Percentiles rank a stretch among this genome's conserved stretches.
These are phyloP conservation scores for Ceratocystis ficicola DNA, from an alignment of 2,329 filamentous ascomycete species.

Conservation along the genomic window DNA sequence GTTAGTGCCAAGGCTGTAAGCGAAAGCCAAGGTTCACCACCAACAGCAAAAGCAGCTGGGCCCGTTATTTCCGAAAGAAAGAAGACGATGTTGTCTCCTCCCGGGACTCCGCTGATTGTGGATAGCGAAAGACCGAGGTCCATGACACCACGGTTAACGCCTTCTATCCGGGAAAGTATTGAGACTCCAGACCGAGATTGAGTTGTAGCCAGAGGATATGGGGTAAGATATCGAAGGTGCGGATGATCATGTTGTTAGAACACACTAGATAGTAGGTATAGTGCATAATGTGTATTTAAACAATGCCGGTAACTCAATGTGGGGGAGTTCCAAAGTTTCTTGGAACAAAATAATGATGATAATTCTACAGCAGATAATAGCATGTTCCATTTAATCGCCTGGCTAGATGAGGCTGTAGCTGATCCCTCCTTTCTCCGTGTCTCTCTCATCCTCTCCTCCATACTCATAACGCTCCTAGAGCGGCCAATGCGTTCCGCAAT, in stretches of 20 bases:
- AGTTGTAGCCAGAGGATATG: slow-evolving; percentile 33
- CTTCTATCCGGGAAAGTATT: slow-evolving; percentile 35
- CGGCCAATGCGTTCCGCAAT: slow-evolving; percentile 58
- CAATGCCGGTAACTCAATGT: not conserved
- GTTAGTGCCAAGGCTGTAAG: not conserved
- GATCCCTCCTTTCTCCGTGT: not conserved
- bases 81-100: slow-evolving; percentile 5
- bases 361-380: too few relatives aligned
- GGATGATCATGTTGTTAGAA: not conserved
- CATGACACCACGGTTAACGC: slow-evolving; percentile 34
- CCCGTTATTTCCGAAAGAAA: not conserved
- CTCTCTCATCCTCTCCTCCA: slow-evolving; percentile 27
- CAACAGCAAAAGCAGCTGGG: not conserved
- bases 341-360: not conserved
- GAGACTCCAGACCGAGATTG: slow-evolving; percentile 60
- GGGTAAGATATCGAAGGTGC: not conserved
- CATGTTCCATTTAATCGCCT: not conserved
- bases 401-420: not conserved
- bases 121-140: not conserved
- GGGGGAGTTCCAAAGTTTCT: not conserved
- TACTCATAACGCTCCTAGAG: slow-evolving; percentile 47
- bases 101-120: not conserved
- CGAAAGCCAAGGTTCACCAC: not conserved
- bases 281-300: slow-evolving; percentile 10
- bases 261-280: not conserved